Conservation (phyloP, 495 filamentous ascomycete genomes). For the Alectoria sarmentosa region DNA sequence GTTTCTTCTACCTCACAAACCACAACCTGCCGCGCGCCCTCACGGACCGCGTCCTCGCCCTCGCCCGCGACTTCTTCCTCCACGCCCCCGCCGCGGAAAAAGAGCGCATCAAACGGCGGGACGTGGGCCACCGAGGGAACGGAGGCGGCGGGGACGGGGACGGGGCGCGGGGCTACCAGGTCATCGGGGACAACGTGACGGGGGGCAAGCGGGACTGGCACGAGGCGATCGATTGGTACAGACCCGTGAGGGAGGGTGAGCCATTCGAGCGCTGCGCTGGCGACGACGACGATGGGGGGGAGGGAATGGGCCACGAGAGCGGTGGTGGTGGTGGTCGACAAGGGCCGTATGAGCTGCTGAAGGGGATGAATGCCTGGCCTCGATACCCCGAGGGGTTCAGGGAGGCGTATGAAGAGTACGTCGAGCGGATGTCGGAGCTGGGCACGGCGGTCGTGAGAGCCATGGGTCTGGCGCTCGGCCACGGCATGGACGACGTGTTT, state of each 20-base stretch:
- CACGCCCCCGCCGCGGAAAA: not conserved
- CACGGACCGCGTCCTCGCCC: not conserved
- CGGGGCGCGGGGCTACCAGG: conserved; percentile 12
- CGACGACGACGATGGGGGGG: too few relatives aligned
- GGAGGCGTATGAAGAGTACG: not conserved
- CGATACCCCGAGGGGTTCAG: not conserved
- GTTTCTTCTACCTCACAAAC: conserved; percentile 19
- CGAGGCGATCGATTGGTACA: conserved; percentile 10
- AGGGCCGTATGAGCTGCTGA: conserved; percentile 3
- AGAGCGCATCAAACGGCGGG: not conserved
- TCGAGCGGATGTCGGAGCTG: not conserved
- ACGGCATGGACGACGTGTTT: conserved; percentile 22
- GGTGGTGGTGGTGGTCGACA: not conserved
- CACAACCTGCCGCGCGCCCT: conserved; percentile 12
- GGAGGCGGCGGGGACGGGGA: conserved; percentile 4
- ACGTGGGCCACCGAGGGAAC: not conserved
- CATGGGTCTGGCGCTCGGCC: conserved; percentile 35
- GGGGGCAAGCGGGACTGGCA: conserved; percentile 9
- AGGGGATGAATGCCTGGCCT: conserved; percentile 9
- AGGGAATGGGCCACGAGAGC: not conserved
- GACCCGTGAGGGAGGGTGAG: not conserved
- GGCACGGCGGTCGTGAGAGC: conserved; percentile 31
- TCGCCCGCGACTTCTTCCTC: conserved; percentile 12
- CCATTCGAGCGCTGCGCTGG: not conserved
- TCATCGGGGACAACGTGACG: conserved; percentile 15